Evolutionary conservation across 2,329 filamentous ascomycete genomes (phyloP).

Genomic region (Hirsutella thompsonii): DNA sequence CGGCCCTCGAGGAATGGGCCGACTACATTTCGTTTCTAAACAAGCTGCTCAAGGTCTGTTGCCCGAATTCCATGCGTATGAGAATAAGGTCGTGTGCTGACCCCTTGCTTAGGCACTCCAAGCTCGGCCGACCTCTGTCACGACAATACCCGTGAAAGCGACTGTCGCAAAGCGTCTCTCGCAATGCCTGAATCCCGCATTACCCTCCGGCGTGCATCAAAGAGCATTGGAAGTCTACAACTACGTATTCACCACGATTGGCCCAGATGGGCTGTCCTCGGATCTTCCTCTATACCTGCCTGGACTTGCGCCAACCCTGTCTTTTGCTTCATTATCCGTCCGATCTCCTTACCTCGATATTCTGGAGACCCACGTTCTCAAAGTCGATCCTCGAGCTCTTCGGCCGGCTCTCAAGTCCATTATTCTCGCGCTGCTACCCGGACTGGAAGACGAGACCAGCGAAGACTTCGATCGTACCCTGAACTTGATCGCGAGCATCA

Average conservation of each 20-base stretch:
- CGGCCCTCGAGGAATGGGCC: conserved; percentile 92
- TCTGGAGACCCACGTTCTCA: conserved; percentile 67
- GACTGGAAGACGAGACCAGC: conserved; percentile 88
- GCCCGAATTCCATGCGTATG: too few species aligned
- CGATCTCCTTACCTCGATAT: conserved; percentile 75
- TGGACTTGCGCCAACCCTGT: conserved; percentile 76
- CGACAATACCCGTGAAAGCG: conserved; percentile 67
- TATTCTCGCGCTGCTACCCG: conserved; percentile 77
- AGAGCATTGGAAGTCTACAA: conserved; percentile 91
- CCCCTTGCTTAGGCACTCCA: conserved; percentile 57
- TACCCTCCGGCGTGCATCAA: conserved; percentile 94
- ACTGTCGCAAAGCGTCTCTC: conserved; percentile 81
- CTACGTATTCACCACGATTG: conserved; percentile 78
- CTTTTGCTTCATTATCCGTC: conserved; percentile 88
- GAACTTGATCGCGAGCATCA: conserved; percentile 65
- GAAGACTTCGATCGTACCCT: conserved; percentile 92
- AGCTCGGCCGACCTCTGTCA: conserved; percentile 60
- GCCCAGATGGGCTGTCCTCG: conserved; percentile 62
- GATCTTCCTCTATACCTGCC: conserved; percentile 84
- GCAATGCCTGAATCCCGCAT: conserved; percentile 84
- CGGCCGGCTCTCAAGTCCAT: conserved; percentile 84
- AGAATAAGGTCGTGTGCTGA: conserved; percentile 1
- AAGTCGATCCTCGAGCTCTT: conserved; percentile 55
- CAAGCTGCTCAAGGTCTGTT: conserved; percentile 67
- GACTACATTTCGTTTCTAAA: conserved; percentile 98